Conservation (phyloP, 2,329 filamentous ascomycete species). For the Colletotrichum paranaense region DNA sequence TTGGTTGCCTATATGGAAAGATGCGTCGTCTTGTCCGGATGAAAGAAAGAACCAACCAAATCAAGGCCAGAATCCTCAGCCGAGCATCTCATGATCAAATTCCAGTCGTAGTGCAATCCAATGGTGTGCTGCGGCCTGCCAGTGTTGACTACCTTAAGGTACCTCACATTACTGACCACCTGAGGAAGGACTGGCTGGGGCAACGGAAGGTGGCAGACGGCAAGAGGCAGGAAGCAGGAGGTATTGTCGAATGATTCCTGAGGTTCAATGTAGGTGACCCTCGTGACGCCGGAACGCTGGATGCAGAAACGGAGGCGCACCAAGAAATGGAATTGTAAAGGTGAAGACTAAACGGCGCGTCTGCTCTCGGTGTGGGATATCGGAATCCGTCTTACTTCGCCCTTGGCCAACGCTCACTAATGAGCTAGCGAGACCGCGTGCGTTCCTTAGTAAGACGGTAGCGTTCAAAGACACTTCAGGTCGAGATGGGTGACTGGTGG, state of each 20-base stretch:
- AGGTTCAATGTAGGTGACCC: neutral
- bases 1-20: neutral
- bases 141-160: neutral
- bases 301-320: neutral
- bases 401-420: neutral
- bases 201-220: slow-evolving; percentile 14
- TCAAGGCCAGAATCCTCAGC: neutral
- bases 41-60: slow-evolving; percentile 1
- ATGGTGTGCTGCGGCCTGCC: neutral
- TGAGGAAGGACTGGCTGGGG: neutral
- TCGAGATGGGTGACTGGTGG: slow-evolving; percentile 1
- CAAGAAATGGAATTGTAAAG: neutral
- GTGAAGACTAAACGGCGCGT: neutral
- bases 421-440: neutral
- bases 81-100: neutral
- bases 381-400: neutral
- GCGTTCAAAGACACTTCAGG: slow-evolving; percentile 5
- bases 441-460: slow-evolving; percentile 1
- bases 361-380: neutral
- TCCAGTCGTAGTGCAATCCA: neutral
- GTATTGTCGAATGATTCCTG: neutral
- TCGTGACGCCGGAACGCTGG: neutral
- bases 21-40: slow-evolving; percentile 10
- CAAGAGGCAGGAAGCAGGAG: slow-evolving; percentile 15
- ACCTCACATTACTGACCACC: too few relatives aligned